Percentiles rank a stretch among this genome's conserved stretches.
Evolutionary conservation across 192 early-diverging fungal species (phyloP).

Genomic region (Coemansia sp.): DNA sequence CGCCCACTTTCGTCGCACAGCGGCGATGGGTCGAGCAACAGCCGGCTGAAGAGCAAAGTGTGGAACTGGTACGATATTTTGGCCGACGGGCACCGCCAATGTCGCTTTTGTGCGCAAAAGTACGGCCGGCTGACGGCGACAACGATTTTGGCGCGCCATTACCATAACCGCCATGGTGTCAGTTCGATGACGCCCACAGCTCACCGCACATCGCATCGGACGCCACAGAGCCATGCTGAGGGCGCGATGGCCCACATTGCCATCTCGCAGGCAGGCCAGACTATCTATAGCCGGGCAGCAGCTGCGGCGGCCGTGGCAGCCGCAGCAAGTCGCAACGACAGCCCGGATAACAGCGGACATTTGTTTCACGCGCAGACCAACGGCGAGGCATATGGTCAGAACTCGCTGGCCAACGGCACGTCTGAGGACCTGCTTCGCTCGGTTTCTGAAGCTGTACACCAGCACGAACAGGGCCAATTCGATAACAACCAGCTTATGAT

Average conservation of each 20-base stretch:
- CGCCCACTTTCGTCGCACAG: constrained; percentile 21
- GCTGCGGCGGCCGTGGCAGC: constrained; percentile 40
- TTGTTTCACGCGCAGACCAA: constrained; percentile 36
- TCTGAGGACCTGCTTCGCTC: constrained; percentile 33
- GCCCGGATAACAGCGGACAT: constrained; percentile 19
- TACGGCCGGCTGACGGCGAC: constrained; percentile 54
- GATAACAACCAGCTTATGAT: constrained; percentile 45
- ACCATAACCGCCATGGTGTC: constrained; percentile 45
- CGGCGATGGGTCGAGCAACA: constrained; percentile 23
- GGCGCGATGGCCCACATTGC: constrained; percentile 16
- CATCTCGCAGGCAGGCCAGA: constrained; percentile 26
- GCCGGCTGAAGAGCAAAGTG: constrained; percentile 52
- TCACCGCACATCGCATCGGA: constrained; percentile 11
- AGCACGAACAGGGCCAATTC: constrained; percentile 19
- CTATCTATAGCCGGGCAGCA: constrained; percentile 37
- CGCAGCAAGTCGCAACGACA: constrained; percentile 20
- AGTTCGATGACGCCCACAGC: constrained; percentile 29
- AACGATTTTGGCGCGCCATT: constrained; percentile 51
- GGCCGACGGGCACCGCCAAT: constrained; percentile 47
- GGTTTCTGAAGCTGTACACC: constrained; percentile 28
- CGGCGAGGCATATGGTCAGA: constrained; percentile 24
- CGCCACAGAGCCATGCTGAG: constrained; percentile 1
- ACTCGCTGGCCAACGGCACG: constrained; percentile 20
- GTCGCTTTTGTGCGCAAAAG: constrained; percentile 46
- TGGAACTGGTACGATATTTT: constrained; percentile 54